These are phyloP conservation scores for Fraxinus cuspidata DNA, from an alignment of 257 asterid species.

Conservation along the genomic window DNA sequence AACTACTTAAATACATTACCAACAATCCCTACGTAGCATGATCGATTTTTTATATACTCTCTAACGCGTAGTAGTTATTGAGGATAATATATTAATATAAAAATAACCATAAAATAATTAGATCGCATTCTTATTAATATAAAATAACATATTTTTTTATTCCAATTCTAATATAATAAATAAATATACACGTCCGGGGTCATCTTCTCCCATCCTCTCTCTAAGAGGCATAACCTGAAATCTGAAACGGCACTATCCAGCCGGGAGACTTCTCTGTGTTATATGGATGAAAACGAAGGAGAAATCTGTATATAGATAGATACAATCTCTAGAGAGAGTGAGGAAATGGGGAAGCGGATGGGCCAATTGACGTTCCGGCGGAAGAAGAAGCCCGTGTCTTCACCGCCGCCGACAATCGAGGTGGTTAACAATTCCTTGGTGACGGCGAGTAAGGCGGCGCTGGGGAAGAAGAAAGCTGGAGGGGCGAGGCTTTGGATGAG, in stretches of 20 bases:
- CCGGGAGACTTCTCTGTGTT: constrained; percentile 8
- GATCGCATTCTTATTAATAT: too few relatives aligned
- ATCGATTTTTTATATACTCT: too few relatives aligned
- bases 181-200: background rate
- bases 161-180: background rate
- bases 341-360: constrained; percentile 52
- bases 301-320: constrained; percentile 11
- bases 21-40: too few relatives aligned
- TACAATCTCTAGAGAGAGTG: constrained; percentile 9
- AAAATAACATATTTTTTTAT: background rate
- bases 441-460: constrained; percentile 40
- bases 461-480: constrained; percentile 70
- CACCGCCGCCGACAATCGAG: constrained; percentile 41
- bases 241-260: constrained; percentile 17
- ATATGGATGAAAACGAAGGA: constrained; percentile 39
- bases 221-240: background rate
- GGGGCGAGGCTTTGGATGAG: constrained; percentile 94
- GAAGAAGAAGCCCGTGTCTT: constrained; percentile 53
- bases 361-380: constrained; percentile 54
- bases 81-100: too few relatives aligned
- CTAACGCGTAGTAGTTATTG: too few relatives aligned
- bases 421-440: background rate
- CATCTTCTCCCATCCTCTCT: background rate
- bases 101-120: too few relatives aligned
- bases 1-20: too few relatives aligned